Evolutionary conservation across 139 green algal genomes (phyloP).

Genomic region (Volvox reticuliferus): DNA sequence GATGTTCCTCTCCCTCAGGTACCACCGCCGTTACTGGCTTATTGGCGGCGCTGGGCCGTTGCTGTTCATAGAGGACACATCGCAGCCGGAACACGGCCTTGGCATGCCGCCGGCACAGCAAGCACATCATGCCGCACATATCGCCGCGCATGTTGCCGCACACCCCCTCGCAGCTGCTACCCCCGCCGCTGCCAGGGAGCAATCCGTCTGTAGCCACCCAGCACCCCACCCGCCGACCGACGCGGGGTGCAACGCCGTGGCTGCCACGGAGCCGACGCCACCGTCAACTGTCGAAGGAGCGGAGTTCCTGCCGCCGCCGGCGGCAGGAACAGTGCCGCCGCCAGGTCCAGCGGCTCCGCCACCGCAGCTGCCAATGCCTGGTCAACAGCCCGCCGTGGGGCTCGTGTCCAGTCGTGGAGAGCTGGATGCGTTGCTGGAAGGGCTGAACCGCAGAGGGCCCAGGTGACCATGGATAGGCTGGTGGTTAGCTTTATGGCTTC

Average conservation of each 20-base stretch:
- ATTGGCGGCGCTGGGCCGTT: conserved; percentile 41
- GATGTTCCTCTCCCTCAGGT: not conserved
- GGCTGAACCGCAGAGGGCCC: conserved; percentile 49
- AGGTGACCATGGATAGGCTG: not conserved
- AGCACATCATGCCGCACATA: not conserved
- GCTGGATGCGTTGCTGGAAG: conserved; percentile 55
- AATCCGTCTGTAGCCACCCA: not conserved
- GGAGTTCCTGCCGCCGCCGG: too few relatives aligned
- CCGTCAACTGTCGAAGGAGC: not conserved
- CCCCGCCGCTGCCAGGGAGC: not conserved
- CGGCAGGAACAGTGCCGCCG: too few relatives aligned
- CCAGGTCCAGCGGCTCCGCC: not conserved
- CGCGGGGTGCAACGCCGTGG: not conserved
- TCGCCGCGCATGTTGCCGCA: not conserved
- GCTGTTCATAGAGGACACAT: conserved; percentile 36
- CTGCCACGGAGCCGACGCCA: not conserved
- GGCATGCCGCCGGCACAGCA: not conserved
- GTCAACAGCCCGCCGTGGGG: not conserved
- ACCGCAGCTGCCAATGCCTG: not conserved
- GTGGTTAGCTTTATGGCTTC: too few relatives aligned
- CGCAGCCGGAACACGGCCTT: conserved; percentile 19
- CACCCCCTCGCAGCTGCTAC: not conserved
- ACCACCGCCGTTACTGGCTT: conserved; percentile 65
- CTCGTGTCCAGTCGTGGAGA: conserved; percentile 40
- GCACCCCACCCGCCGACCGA: not conserved